These are phyloP conservation scores for Cinchona pubescens DNA, from an alignment of 257 asterid species.

Conservation along the genomic window DNA sequence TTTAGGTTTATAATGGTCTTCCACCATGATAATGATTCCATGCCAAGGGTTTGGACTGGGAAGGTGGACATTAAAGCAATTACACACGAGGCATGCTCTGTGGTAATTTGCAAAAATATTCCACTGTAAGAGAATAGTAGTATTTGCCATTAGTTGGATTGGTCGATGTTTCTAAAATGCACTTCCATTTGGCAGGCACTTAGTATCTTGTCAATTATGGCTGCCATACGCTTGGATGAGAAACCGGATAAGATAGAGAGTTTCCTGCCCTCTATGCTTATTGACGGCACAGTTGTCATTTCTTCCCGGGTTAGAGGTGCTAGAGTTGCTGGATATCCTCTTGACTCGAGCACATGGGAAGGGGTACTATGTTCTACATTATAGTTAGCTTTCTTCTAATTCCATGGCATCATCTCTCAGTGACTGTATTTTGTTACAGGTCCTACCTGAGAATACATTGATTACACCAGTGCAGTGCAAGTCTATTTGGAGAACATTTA, in stretches of 20 bases:
- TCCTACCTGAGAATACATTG: slow-evolving; percentile 52
- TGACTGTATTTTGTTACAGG: slow-evolving; percentile 30
- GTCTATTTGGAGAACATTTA: slow-evolving; percentile 56
- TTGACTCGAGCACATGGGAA: slow-evolving; percentile 64
- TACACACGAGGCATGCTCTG: slow-evolving; percentile 51
- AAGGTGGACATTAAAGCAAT: slow-evolving; percentile 61
- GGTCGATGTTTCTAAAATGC: slow-evolving; percentile 9
- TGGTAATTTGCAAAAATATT: slow-evolving; percentile 34
- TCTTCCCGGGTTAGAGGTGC: slow-evolving; percentile 24
- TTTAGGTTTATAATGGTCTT: slow-evolving; percentile 52
- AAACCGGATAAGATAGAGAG: slow-evolving; percentile 38
- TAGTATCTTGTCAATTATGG: slow-evolving; percentile 48
- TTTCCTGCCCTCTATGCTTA: slow-evolving; percentile 38
- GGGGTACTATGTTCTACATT: slow-evolving; percentile 33
- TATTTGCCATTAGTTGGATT: neutral
- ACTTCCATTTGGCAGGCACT: slow-evolving; percentile 38
- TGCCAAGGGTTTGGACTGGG: slow-evolving; percentile 77
- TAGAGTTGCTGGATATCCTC: slow-evolving; percentile 44
- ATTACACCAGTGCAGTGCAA: slow-evolving; percentile 62
- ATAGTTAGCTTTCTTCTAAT: neutral
- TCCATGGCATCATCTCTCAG: neutral
- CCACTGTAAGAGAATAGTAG: neutral
- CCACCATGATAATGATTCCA: slow-evolving; percentile 54
- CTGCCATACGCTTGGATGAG: slow-evolving; percentile 49
- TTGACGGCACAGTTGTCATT: slow-evolving; percentile 30